Evolutionary conservation across 345 rosid genomes (phyloP), one percentile per base, ranked within the genome.

Genomic region (Arabis alpina): DNA sequence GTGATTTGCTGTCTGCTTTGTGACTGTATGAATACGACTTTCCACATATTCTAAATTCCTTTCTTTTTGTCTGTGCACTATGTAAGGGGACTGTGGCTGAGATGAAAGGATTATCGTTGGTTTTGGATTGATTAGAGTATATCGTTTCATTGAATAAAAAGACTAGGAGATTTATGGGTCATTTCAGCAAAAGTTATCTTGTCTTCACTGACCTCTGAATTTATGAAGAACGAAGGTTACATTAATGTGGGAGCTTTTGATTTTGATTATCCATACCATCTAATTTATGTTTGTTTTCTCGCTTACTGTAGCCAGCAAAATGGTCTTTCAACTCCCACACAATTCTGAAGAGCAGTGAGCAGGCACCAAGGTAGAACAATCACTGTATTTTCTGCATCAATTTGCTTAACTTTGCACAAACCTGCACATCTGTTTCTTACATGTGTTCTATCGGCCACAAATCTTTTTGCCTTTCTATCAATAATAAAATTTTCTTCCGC

Each of bases 261-360:
- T 30, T 6, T 27, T 51, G 32, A 14, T 42, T 13, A 49, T 23
- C 8, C 30, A 19, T 10, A 41, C 39, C 1, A 25, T n/a, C 49
- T 54, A 14, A 74, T 59, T 34, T 39, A 19, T 15, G 8, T 14
- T 44, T 34, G 1, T 44, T n/a, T 58, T 42, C 23, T 23, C 40
- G 45, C 55, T 50, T 65, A n/a, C 59, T 79, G 69, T 89, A 93
- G 96, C 96, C 93, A 77, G 53, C 83, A 64, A 91, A 86, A 77
- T 93, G 97, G 98, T 76, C 92, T 28, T 91, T 93, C 83, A 91
- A 82, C 79, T 89, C 96, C 6, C 86, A 84, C 75, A 84, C 95
- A 2, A 72, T 93, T 66, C 76, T 93, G 82, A 89, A 91, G 89
- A 86, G 73, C 79, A 80, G 82, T 54, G 96, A 93, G 66, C 93